These are phyloP conservation scores for Spergularia azorica DNA, from an alignment of 179 eudicot species.

Conservation along the genomic window DNA sequence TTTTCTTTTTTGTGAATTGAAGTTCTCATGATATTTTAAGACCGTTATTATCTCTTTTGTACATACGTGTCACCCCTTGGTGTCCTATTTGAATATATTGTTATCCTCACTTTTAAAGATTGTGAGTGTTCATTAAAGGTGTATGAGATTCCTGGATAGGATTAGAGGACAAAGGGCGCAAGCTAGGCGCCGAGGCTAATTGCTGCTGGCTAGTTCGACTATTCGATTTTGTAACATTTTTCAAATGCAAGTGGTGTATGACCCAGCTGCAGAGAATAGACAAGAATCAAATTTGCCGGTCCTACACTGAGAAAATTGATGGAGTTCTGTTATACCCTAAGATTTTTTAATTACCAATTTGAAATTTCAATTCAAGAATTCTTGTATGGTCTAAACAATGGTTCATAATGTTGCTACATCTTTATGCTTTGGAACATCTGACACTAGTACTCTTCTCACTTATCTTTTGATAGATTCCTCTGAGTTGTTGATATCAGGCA, in stretches of 20 bases:
- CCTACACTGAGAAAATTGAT: neutral
- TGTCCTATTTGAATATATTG: too few relatives aligned
- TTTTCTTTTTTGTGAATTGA: too few relatives aligned
- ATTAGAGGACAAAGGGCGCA: too few relatives aligned
- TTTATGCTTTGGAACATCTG: constrained; percentile 3
- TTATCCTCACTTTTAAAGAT: too few relatives aligned
- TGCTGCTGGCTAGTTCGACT: neutral
- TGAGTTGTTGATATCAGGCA: neutral
- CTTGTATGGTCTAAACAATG: constrained; percentile 9
- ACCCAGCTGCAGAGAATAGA: neutral
- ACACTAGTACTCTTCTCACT: neutral
- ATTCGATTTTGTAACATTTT: neutral
- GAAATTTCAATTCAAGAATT: neutral
- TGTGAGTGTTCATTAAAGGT: too few relatives aligned
- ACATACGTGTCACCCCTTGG: too few relatives aligned
- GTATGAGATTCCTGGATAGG: too few relatives aligned
- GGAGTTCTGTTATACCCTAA: neutral
- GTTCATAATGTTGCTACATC: neutral
- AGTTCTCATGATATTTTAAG: too few relatives aligned
- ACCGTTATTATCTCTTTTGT: too few relatives aligned
- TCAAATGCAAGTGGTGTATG: neutral
- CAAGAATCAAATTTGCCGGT: too few relatives aligned
- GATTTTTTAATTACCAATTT: neutral
- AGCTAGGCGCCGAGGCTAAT: too few relatives aligned
- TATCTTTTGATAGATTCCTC: neutral